Percentiles rank a stretch among this genome's conserved stretches.
These are phyloP conservation scores for Bauhinia variegata DNA, from an alignment of 306 rosid species.

Conservation along the genomic window DNA sequence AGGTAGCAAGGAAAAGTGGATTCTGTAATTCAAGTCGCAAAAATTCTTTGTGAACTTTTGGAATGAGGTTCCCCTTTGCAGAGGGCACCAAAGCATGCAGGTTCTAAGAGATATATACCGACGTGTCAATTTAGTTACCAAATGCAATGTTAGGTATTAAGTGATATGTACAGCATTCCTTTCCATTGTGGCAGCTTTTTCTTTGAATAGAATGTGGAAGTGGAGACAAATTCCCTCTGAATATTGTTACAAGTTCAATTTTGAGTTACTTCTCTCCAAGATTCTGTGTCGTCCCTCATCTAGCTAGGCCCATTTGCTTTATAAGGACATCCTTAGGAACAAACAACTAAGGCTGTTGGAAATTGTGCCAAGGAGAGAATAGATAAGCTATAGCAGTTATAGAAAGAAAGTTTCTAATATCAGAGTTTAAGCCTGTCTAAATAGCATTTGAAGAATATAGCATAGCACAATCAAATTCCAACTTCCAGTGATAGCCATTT, in stretches of 20 bases:
- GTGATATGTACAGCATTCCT: conserved; percentile 30
- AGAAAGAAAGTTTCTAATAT: conserved; percentile 20
- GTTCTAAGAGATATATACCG: conserved; percentile 26
- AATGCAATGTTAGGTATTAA: conserved; percentile 40
- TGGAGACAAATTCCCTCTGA: conserved; percentile 39
- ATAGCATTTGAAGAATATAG: conserved; percentile 32
- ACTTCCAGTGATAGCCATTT: neutral
- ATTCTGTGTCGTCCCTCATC: conserved; percentile 49
- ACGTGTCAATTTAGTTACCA: conserved; percentile 39
- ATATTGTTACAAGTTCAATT: conserved; percentile 41
- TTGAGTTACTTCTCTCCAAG: conserved; percentile 38
- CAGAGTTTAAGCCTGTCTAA: conserved; percentile 34
- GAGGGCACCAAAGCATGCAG: conserved; percentile 38
- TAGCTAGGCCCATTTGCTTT: conserved; percentile 38
- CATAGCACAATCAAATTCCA: conserved; percentile 34
- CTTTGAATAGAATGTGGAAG: conserved; percentile 38
- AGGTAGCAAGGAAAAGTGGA: conserved; percentile 23
- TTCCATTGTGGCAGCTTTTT: conserved; percentile 31
- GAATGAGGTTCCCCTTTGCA: conserved; percentile 52
- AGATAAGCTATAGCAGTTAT: conserved; percentile 25
- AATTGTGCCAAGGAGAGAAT: conserved; percentile 30
- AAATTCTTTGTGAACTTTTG: conserved; percentile 39
- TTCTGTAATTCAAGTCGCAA: conserved; percentile 37
- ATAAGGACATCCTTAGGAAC: conserved; percentile 49
- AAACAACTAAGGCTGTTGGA: conserved; percentile 47